These are phyloP conservation scores for Penicillium argentinense DNA, from an alignment of 495 filamentous ascomycete genomes.

Conservation along the genomic window DNA sequence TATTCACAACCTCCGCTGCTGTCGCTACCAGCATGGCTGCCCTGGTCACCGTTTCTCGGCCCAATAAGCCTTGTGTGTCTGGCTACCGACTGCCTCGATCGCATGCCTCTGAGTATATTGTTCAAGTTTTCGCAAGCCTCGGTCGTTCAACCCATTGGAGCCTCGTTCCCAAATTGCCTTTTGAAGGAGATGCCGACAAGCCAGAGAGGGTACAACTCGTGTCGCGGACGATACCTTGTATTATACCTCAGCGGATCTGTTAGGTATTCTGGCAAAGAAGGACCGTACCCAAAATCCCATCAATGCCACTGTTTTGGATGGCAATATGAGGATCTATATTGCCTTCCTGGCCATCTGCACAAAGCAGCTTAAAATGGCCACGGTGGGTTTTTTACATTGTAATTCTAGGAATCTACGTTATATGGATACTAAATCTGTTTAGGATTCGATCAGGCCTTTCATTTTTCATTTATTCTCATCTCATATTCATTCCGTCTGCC, in stretches of 20 bases:
- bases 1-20: too few species aligned
- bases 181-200: constrained; percentile 39
- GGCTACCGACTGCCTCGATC: constrained; percentile 24
- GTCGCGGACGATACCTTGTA: too few species aligned
- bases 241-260: too few species aligned
- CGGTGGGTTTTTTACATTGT: too few species aligned
- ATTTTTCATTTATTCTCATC: too few species aligned
- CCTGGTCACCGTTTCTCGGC: constrained; percentile 13
- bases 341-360: constrained; percentile 36
- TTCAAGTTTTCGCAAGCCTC: constrained; percentile 26
- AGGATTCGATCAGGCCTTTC: too few species aligned
- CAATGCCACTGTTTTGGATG: constrained; percentile 33
- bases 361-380: too few species aligned
- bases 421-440: not conserved
- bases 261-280: too few species aligned
- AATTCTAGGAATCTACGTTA: not conserved
- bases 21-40: not conserved
- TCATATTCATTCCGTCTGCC: too few species aligned
- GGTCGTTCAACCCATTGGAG: constrained; percentile 30
- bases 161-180: constrained; percentile 27
- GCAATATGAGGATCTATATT: constrained; percentile 35
- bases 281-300: constrained; percentile 41
- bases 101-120: constrained; percentile 27
- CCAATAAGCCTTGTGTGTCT: constrained; percentile 13
- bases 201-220: too few species aligned